Percentiles rank a stretch among this genome's conserved stretches.
phyloP scores from a whole-genome alignment of 202 grass and related monocot species.

The Musa balbisiana region DNA sequence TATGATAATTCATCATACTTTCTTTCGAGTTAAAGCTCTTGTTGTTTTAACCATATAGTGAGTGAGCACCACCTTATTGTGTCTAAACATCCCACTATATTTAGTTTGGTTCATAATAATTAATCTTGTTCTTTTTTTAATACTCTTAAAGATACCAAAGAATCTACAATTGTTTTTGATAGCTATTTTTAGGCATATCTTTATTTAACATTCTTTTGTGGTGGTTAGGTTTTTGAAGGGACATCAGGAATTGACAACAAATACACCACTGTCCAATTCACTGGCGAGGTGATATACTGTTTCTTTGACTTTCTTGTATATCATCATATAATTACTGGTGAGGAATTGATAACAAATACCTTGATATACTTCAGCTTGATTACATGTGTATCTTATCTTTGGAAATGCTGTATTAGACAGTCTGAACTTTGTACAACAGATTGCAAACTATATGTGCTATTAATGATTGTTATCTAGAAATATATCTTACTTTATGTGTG shows the following conservation, averaged over 20 bases:
- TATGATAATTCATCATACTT: not conserved
- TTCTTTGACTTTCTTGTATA: not conserved
- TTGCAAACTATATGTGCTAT: not conserved
- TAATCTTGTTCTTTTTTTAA: no score
- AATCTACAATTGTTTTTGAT: not conserved
- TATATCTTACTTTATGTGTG: not conserved
- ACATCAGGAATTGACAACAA: slow-evolving; percentile 25
- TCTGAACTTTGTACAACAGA: not conserved
- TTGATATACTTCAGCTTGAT: slow-evolving; percentile 6
- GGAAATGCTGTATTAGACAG: not conserved
- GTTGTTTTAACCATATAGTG: not conserved
- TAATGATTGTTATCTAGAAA: not conserved
- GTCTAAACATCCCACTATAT: not conserved
- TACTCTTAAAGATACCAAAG: not conserved
- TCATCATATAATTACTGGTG: no score
- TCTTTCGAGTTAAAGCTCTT: not conserved
- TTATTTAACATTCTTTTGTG: not conserved
- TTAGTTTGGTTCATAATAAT: not conserved
- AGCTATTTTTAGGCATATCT: not conserved
- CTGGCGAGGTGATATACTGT: not conserved
- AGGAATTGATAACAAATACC: not conserved
- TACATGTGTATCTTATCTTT: not conserved
- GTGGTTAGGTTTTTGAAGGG: slow-evolving; percentile 21
- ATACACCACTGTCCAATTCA: slow-evolving; percentile 23
- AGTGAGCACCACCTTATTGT: no score